Evolutionary conservation across 2,329 filamentous ascomycete genomes (phyloP).

Genomic region (Alternaria longipes): DNA sequence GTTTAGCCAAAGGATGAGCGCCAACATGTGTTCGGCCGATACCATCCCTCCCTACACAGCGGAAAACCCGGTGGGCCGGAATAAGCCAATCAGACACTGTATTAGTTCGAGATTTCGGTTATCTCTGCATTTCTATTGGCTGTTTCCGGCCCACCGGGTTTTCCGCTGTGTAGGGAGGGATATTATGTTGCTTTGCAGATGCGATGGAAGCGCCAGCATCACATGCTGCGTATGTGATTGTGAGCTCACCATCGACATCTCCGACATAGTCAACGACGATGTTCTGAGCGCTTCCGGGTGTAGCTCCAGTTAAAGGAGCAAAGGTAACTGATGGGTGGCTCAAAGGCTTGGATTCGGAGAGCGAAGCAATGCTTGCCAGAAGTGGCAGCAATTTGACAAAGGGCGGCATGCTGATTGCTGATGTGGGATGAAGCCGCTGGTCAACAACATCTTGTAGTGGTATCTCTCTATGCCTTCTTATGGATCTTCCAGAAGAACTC

Average conservation of each 20-base stretch:
- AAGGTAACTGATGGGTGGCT: not conserved
- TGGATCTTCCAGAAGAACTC: not conserved
- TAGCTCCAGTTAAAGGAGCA: not conserved
- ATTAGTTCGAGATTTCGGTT: too few relatives aligned
- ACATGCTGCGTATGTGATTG: constrained; percentile 34
- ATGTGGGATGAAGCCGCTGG: not conserved
- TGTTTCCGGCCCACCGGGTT: too few relatives aligned
- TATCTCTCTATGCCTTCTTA: not conserved
- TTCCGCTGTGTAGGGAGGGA: too few relatives aligned
- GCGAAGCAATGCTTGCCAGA: not conserved
- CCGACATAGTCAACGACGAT: constrained; percentile 29
- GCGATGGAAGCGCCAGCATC: constrained; percentile 10
- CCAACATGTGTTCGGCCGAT: constrained; percentile 35
- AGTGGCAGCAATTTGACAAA: not conserved
- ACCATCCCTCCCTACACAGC: too few relatives aligned
- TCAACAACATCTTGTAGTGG: not conserved
- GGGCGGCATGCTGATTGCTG: not conserved
- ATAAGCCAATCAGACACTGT: too few relatives aligned
- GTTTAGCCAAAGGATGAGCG: constrained; percentile 30
- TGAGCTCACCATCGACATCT: constrained; percentile 31
- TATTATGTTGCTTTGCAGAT: constrained; percentile 17
- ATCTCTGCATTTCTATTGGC: too few relatives aligned
- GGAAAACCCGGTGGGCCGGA: too few relatives aligned
- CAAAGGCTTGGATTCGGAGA: not conserved
- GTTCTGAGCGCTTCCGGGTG: constrained; percentile 17